Base-by-base conservation (phyloP, 306 rosid species). In the peach (Prunus persica) region DNA sequence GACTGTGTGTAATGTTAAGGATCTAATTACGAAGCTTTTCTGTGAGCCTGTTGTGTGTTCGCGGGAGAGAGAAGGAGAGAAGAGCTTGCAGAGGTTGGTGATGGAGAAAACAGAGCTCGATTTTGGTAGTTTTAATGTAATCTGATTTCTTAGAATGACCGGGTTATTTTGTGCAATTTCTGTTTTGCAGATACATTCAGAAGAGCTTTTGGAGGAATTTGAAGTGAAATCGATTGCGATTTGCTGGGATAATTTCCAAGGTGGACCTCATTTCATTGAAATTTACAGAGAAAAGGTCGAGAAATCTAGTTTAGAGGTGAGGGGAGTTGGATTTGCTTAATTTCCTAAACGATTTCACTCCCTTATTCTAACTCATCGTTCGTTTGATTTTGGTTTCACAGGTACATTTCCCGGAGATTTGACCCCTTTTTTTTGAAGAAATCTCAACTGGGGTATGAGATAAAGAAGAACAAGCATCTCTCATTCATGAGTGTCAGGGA, bases 1-100 rank as follows among this genome's bases (percentile, higher is more conserved):
- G 67, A 71, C 76, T 76, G 65, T 76, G 61, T 82, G 82, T 32
- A 84, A 80, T 82, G 82, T 67, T 25, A 78, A 85, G 85, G 91
- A 90, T 90, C 93, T 85, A 57, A 73, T 58, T 32, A 32, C 24
- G 80, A 74, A 74, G 67, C 81, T 73, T 61, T 34, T 49, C 41
- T 72, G 65, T 20, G 50, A 57, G 63, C 12, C 28, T 57, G 15
- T 12, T 38, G 43, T 38, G 43, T 6, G 43, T 38, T 38, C 43
- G 9, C 43, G 43, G 43, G 43, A 38, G 43, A 38, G 43, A 38
- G 9, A 38, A 38, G 43, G 9, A 38, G 43, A 38, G 41, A 52
- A 18, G 54, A 22, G 78, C 43, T 69, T 20, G 43, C 58, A 74
- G 71, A 80, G 88, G 89, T 83, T 78, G 69, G 49, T 22, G 64